A percentile compares a stretch with the other conserved stretches of the same genome.
Conservation (phyloP, 805 yeast species). For the Sungouiozyma ichnusensis region DNA sequence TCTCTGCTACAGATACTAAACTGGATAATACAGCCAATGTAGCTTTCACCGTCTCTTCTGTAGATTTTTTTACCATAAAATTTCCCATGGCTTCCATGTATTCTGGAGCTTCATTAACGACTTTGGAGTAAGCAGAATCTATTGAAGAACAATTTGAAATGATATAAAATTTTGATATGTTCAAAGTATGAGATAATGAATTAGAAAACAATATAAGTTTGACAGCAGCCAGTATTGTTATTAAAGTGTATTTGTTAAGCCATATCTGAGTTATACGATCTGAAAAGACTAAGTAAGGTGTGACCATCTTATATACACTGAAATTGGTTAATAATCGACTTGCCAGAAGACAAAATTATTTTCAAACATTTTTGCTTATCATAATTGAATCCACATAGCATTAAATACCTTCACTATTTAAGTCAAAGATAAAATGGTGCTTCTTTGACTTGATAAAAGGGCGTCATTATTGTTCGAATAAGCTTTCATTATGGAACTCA, state of each 20-base stretch:
- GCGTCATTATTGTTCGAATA: no score
- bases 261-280: slow-evolving; percentile 56
- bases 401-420: not conserved
- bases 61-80: slow-evolving; percentile 35
- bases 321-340: no score
- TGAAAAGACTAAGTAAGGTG: slow-evolving; percentile 34
- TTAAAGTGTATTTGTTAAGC: slow-evolving; percentile 54
- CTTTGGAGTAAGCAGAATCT: slow-evolving; percentile 30
- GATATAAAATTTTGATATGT: slow-evolving; percentile 31
- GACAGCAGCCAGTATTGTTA: slow-evolving; percentile 43
- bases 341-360: no score
- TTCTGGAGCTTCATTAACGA: slow-evolving; percentile 41
- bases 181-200: slow-evolving; percentile 36
- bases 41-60: slow-evolving; percentile 40
- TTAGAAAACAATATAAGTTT: slow-evolving; percentile 50
- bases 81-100: slow-evolving; percentile 49
- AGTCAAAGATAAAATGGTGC: not conserved
- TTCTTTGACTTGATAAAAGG: no score
- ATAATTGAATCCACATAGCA: not conserved
- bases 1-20: slow-evolving; percentile 46
- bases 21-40: slow-evolving; percentile 35
- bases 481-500: no score
- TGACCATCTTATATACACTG: slow-evolving; percentile 1
- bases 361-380: not conserved
- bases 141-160: slow-evolving; percentile 37